phyloP scores from a whole-genome alignment of 2,329 filamentous ascomycete species.

The Curvularia lunata region DNA sequence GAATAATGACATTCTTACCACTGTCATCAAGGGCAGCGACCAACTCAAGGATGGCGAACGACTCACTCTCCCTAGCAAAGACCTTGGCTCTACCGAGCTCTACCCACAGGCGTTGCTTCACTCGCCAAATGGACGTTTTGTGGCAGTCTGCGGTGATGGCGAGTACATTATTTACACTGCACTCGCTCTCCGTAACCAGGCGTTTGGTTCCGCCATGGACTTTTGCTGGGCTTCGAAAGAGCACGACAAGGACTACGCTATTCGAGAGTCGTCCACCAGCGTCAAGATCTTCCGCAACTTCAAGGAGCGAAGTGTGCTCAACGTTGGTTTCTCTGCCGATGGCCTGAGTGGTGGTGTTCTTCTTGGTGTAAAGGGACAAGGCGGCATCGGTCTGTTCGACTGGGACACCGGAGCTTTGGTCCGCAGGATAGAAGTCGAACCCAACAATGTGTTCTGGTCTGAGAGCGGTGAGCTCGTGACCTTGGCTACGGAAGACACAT shows the following conservation, averaged over 20 bases:
- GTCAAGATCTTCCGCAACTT: conserved; percentile 99
- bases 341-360: conserved; percentile 87
- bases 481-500: conserved; percentile 92
- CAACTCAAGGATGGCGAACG: conserved; percentile 87
- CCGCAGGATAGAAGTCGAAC: conserved; percentile 84
- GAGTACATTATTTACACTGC: conserved; percentile 99
- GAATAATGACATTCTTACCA: conserved; percentile 92
- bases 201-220: conserved; percentile 92
- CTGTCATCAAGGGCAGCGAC: conserved; percentile 93
- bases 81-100: conserved; percentile 93
- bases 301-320: conserved; percentile 89
- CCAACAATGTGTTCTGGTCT: conserved; percentile 86
- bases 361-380: conserved; percentile 92
- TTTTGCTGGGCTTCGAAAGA: conserved; percentile 98
- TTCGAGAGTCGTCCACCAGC: conserved; percentile 89
- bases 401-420: conserved; percentile 91
- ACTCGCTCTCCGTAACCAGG: conserved; percentile 95
- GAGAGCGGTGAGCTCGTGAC: conserved; percentile 93
- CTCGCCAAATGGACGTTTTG: conserved; percentile 93
- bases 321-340: conserved; percentile 94
- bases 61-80: conserved; percentile 86
- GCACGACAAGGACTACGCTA: conserved; percentile 97
- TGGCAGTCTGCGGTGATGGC: conserved; percentile 90
- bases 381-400: conserved; percentile 94
- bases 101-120: conserved; percentile 94